A percentile compares a stretch with the other conserved stretches of the same genome.
These are phyloP conservation scores for Aspergillus brunneoviolaceus DNA, from an alignment of 2,329 filamentous ascomycete species.

Conservation along the genomic window DNA sequence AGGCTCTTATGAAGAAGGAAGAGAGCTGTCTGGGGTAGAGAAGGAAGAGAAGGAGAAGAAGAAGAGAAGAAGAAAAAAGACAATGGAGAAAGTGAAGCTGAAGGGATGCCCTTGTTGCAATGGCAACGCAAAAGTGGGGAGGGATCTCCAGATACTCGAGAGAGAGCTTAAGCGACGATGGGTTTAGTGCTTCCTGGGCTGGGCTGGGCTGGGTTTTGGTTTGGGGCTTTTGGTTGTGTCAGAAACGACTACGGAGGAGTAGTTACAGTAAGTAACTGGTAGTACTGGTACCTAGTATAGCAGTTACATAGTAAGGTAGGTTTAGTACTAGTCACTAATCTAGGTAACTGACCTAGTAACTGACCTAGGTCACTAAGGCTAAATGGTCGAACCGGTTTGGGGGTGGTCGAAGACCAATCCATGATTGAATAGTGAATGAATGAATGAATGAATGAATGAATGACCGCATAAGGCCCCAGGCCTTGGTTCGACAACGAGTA, in stretches of 20 bases:
- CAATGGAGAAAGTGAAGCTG: slow-evolving; percentile 40
- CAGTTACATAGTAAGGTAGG: too few relatives aligned
- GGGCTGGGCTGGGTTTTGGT: neutral
- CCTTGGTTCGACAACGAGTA: neutral
- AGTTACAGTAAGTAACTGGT: too few relatives aligned
- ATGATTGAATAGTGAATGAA: neutral
- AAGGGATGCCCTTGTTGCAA: slow-evolving; percentile 44
- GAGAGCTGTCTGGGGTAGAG: slow-evolving; percentile 8
- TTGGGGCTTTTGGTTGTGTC: slow-evolving; percentile 9
- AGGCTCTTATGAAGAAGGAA: slow-evolving; percentile 22
- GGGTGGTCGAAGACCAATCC: neutral
- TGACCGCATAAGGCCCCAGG: slow-evolving; percentile 6
- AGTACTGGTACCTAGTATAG: too few relatives aligned
- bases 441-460: neutral
- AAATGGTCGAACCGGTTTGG: slow-evolving; percentile 6
- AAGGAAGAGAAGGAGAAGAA: slow-evolving; percentile 22
- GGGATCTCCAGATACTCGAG: slow-evolving; percentile 37
- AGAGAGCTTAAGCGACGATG: slow-evolving; percentile 26
- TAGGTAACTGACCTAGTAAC: neutral
- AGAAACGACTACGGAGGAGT: slow-evolving; percentile 6
- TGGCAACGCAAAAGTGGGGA: slow-evolving; percentile 44
- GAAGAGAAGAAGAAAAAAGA: slow-evolving; percentile 26
- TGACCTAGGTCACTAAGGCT: too few relatives aligned
- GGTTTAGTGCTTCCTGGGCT: slow-evolving; percentile 3
- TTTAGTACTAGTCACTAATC: too few relatives aligned